Evolutionary conservation across 1,139 yeast genomes (phyloP).

Genomic region (Hansenula anomala): DNA sequence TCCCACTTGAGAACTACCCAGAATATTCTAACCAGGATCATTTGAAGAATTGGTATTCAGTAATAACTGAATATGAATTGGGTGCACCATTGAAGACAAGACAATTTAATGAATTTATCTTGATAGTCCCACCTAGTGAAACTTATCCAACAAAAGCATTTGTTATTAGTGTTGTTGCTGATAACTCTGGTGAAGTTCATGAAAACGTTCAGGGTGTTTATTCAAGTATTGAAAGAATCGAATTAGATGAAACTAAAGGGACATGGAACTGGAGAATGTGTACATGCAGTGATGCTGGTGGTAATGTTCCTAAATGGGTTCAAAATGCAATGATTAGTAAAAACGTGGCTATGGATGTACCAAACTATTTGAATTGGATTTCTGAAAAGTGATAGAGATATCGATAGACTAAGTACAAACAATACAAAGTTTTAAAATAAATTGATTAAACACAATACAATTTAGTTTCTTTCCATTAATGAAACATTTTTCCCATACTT

Average conservation of each 20-base stretch:
- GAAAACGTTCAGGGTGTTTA: slow-evolving; percentile 40
- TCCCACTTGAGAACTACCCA: slow-evolving; percentile 11
- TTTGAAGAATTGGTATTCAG: slow-evolving; percentile 23
- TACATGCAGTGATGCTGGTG: slow-evolving; percentile 55
- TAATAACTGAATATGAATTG: slow-evolving; percentile 27
- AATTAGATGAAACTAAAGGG: slow-evolving; percentile 32
- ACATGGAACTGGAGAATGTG: slow-evolving; percentile 58
- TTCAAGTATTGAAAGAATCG: slow-evolving; percentile 54
- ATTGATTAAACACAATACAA: no score
- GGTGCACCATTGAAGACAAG: slow-evolving; percentile 35
- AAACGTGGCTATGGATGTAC: slow-evolving; percentile 65
- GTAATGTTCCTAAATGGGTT: slow-evolving; percentile 59
- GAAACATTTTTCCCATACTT: no score
- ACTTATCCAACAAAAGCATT: slow-evolving; percentile 34
- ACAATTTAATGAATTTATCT: slow-evolving; percentile 57
- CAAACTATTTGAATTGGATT: slow-evolving; percentile 52
- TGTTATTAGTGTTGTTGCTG: slow-evolving; percentile 48
- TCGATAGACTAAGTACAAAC: no score
- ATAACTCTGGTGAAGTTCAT: slow-evolving; percentile 17
- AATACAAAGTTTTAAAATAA: no score
- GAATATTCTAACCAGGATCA: slow-evolving; percentile 14
- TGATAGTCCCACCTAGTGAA: slow-evolving; percentile 32
- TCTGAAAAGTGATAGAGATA: slow-evolving; percentile 3
- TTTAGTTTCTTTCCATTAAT: no score
- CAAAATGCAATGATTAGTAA: slow-evolving; percentile 51